These are phyloP conservation scores for Pinus tabuliformis DNA, from an alignment of 75 land plant species.

Conservation along the genomic window DNA sequence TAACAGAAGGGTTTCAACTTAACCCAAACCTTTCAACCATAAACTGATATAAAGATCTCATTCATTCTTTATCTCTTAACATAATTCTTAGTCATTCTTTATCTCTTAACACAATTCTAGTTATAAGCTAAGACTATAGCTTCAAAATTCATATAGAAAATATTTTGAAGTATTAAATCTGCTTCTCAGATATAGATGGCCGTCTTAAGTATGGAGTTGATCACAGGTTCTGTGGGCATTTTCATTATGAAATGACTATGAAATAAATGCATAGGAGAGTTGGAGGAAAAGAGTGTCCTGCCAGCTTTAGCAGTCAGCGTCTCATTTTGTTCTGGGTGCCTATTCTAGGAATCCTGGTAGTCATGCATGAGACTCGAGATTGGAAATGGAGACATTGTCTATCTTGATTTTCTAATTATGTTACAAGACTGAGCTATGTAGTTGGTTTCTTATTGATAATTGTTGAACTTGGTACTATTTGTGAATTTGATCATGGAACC, in stretches of 20 bases:
- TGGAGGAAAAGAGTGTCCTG: not conserved
- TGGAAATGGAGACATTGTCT: no score
- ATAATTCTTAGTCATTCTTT: not conserved
- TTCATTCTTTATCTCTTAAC: not conserved
- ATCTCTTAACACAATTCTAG: not conserved
- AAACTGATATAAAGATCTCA: no score
- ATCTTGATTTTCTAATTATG: no score
- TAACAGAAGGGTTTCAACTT: no score
- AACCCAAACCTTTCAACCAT: no score
- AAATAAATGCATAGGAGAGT: not conserved
- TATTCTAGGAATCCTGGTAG: no score
- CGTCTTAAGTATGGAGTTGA: not conserved
- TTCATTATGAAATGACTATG: not conserved
- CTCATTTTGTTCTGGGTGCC: not conserved
- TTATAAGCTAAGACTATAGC: not conserved
- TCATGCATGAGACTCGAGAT: no score
- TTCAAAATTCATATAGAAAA: not conserved
- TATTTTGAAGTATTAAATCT: not conserved
- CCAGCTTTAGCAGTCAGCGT: no score
- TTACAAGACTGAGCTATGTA: no score
- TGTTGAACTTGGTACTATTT: no score
- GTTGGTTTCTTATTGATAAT: no score
- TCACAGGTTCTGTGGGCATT: not conserved
- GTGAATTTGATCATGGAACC: no score
- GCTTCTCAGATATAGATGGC: not conserved